A percentile compares a stretch with the other conserved stretches of the same genome.
Evolutionary conservation across 2,329 filamentous ascomycete genomes (phyloP).

Genomic region (Diplodia corticola): DNA sequence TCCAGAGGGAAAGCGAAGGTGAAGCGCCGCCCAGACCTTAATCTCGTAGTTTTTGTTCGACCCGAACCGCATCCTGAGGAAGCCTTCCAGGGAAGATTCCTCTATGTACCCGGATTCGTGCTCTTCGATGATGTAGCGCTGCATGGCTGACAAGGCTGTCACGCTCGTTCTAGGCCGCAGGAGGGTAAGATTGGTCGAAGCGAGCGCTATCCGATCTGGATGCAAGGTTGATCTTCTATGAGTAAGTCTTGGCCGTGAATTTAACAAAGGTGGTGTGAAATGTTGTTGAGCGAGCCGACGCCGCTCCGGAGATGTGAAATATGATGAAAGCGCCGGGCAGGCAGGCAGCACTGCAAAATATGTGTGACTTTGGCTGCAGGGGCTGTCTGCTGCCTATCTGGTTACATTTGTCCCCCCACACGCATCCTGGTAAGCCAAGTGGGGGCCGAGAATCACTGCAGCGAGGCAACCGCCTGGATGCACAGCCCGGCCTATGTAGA

Average conservation of each 20-base stretch:
- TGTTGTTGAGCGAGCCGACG: not conserved
- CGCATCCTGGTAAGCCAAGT: not conserved
- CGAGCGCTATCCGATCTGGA: too few species aligned
- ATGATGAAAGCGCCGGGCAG: not conserved
- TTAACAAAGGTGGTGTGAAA: not conserved
- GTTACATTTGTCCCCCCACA: not conserved
- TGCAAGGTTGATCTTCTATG: not conserved
- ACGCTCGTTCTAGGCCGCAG: not conserved
- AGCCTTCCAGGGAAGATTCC: not conserved
- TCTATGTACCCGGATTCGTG: conserved; percentile 11
- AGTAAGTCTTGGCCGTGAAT: not conserved
- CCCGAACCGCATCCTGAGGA: conserved; percentile 3
- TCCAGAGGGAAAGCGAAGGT: not conserved
- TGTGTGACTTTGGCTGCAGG: not conserved
- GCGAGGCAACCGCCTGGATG: not conserved
- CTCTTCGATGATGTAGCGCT: conserved; percentile 4
- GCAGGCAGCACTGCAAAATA: not conserved
- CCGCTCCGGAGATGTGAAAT: not conserved
- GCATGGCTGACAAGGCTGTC: not conserved
- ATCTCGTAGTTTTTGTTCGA: not conserved
- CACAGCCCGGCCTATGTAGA: not conserved
- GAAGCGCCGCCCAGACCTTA: not conserved
- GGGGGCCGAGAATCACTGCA: not conserved
- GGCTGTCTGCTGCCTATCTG: not conserved
- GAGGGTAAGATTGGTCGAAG: not conserved